phyloP scores from a whole-genome alignment of 345 rosid genomes.

The Eutrema heterophyllum region DNA sequence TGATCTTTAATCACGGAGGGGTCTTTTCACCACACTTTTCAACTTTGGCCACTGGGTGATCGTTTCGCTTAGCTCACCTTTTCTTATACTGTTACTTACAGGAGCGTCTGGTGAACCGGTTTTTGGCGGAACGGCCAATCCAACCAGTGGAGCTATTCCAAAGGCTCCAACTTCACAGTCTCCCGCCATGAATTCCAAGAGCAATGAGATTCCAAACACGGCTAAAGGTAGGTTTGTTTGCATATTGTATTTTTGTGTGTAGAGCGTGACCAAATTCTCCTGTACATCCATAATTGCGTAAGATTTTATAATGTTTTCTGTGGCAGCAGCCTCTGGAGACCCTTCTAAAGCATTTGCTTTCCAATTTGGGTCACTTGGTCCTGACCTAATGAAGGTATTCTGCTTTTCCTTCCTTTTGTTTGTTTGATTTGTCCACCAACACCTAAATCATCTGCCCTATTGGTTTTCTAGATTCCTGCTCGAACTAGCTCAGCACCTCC shows the following conservation, averaged over 20 bases:
- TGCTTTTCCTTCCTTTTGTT: slow-evolving; percentile 14
- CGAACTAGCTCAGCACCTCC: slow-evolving; percentile 98
- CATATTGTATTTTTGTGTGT: not conserved
- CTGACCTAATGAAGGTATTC: slow-evolving; percentile 80
- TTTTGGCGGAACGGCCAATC: slow-evolving; percentile 35
- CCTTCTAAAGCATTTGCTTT: slow-evolving; percentile 60
- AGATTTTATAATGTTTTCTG: slow-evolving; percentile 6
- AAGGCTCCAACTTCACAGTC: slow-evolving; percentile 85
- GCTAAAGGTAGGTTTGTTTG: slow-evolving; percentile 46
- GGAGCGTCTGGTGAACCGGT: slow-evolving; percentile 48
- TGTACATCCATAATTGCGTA: not conserved
- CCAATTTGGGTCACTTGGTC: slow-evolving; percentile 86
- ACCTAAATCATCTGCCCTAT: slow-evolving; percentile 12
- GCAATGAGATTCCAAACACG: slow-evolving; percentile 33
- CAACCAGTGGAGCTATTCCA: slow-evolving; percentile 49
- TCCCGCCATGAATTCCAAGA: slow-evolving; percentile 49
- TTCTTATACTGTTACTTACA: slow-evolving; percentile 14
- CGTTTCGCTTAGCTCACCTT: not conserved
- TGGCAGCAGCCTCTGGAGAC: slow-evolving; percentile 45
- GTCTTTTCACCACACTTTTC: not conserved
- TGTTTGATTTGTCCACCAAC: slow-evolving; percentile 3
- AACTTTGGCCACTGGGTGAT: not conserved
- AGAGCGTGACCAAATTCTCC: not conserved
- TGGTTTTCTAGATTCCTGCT: slow-evolving; percentile 68
- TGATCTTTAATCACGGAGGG: not conserved